These are phyloP conservation scores for Zygnema cylindricum DNA, from an alignment of 139 green algal genomes.

Conservation along the genomic window DNA sequence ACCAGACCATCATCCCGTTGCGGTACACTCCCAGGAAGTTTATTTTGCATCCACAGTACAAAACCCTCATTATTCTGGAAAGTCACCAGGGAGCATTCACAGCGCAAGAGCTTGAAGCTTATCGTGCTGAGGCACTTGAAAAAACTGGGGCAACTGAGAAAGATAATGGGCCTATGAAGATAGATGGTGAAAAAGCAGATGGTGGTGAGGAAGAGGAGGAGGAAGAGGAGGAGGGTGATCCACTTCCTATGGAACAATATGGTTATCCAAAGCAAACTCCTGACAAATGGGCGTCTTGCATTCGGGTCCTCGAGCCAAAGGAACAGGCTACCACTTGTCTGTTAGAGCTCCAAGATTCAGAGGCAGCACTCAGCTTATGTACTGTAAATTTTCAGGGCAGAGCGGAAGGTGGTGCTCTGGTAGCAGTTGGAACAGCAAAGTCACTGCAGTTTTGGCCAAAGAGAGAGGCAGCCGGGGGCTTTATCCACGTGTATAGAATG, in stretches of 20 bases:
- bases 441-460: slow-evolving; percentile 84
- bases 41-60: slow-evolving; percentile 79
- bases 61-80: slow-evolving; percentile 77
- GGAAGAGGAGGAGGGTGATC: slow-evolving; percentile 64
- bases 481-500: slow-evolving; percentile 82
- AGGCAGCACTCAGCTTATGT: slow-evolving; percentile 79
- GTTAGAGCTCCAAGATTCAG: slow-evolving; percentile 86
- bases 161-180: slow-evolving; percentile 3
- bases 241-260: slow-evolving; percentile 67
- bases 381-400: slow-evolving; percentile 73
- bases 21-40: slow-evolving; percentile 94
- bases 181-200: slow-evolving; percentile 17
- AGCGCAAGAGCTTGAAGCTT: slow-evolving; percentile 49
- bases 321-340: slow-evolving; percentile 67
- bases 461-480: slow-evolving; percentile 75
- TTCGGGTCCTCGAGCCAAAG: slow-evolving; percentile 84
- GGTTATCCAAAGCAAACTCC: slow-evolving; percentile 73
- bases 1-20: slow-evolving; percentile 78
- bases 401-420: slow-evolving; percentile 61
- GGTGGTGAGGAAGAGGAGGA: slow-evolving; percentile 56
- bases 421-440: slow-evolving; percentile 85
- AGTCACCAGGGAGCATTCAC: slow-evolving; percentile 77
- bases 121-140: slow-evolving; percentile 39
- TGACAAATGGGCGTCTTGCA: slow-evolving; percentile 89
- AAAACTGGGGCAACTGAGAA: slow-evolving; percentile 6